Evolutionary conservation across 192 early-diverging fungal species (phyloP).

Genomic region (Backusella liffmaniae): DNA sequence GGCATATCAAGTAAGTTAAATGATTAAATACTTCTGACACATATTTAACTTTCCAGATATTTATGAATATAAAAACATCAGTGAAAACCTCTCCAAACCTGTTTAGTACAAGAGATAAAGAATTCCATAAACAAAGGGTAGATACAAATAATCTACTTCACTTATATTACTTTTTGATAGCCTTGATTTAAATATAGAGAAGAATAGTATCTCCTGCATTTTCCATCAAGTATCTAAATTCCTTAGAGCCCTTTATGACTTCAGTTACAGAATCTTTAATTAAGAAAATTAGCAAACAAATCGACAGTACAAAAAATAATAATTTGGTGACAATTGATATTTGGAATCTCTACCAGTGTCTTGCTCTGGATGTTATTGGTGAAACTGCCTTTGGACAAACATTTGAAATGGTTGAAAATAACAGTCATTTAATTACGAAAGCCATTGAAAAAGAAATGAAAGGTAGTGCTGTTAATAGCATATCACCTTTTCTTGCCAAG

Average conservation of each 20-base stretch:
- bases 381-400: constrained; percentile 48
- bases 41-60: too few species aligned
- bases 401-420: constrained; percentile 48
- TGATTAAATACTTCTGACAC: too few species aligned
- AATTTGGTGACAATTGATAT: constrained; percentile 32
- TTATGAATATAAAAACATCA: neutral
- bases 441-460: constrained; percentile 11
- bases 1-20: constrained; percentile 14
- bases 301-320: constrained; percentile 16
- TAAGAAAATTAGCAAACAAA: constrained; percentile 28
- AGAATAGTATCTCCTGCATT: constrained; percentile 48
- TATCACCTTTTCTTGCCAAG: constrained; percentile 14
- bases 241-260: constrained; percentile 45
- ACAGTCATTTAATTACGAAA: constrained; percentile 35
- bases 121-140: constrained; percentile 39
- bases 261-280: constrained; percentile 30
- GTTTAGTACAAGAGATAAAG: constrained; percentile 36
- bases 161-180: too few species aligned
- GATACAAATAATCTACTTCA: neutral
- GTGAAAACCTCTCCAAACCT: constrained; percentile 14
- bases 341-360: constrained; percentile 31
- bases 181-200: constrained; percentile 27
- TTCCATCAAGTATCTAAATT: constrained; percentile 43
- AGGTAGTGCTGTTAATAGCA: neutral
- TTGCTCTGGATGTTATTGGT: constrained; percentile 43